Evolutionary conservation across 768 basidiomycete genomes (phyloP).

Genomic region (Russula sp.): DNA sequence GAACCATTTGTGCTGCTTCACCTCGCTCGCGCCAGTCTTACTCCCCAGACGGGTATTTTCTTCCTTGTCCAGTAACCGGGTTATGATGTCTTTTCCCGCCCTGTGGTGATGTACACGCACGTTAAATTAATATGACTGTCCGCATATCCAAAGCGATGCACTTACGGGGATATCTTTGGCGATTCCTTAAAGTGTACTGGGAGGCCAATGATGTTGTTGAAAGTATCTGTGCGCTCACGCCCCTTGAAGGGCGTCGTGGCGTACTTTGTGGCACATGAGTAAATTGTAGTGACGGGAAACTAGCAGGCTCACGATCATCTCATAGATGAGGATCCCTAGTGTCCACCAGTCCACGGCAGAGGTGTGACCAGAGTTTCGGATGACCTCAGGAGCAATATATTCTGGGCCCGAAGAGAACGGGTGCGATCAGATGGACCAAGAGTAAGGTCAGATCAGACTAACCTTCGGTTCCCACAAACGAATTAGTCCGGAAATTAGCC

Average conservation of each 20-base stretch:
- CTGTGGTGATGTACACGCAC: constrained; percentile 37
- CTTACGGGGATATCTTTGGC: constrained; percentile 56
- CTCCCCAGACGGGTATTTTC: constrained; percentile 86
- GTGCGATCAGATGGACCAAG: constrained; percentile 12
- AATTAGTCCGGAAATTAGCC: constrained; percentile 95
- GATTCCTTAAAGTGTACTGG: constrained; percentile 83
- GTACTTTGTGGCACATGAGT: constrained; percentile 48
- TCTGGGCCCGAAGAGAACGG: constrained; percentile 44
- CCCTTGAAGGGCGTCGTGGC: constrained; percentile 99
- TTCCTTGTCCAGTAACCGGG: constrained; percentile 85
- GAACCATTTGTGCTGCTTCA: constrained; percentile 99
- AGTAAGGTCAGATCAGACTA: constrained; percentile 18
- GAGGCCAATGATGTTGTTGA: constrained; percentile 87
- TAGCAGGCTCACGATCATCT: constrained; percentile 84
- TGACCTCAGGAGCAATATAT: constrained; percentile 99
- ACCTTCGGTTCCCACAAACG: constrained; percentile 99
- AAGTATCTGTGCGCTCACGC: constrained; percentile 87
- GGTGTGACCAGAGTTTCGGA: constrained; percentile 93
- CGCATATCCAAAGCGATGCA: not conserved
- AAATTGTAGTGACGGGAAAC: constrained; percentile 12
- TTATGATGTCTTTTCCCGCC: constrained; percentile 82
- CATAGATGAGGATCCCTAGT: constrained; percentile 94
- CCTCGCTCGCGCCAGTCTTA: constrained; percentile 93
- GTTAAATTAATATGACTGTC: not conserved
- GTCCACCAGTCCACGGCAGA: constrained; percentile 99